Conservation (phyloP, 2,329 filamentous ascomycete genomes). For the Colletotrichum sp. region DNA sequence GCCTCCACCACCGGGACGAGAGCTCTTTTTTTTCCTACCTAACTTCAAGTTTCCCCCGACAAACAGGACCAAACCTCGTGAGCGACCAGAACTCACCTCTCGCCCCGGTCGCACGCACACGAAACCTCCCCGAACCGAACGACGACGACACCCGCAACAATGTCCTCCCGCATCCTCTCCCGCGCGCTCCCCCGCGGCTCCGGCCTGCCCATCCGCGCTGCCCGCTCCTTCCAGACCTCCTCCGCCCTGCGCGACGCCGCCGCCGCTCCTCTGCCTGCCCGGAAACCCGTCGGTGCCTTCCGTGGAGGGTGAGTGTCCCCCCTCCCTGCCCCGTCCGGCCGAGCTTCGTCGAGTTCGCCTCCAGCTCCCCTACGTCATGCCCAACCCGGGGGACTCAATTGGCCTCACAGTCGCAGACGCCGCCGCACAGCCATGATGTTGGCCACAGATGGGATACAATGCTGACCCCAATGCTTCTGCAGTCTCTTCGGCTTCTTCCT, state of each 20-base stretch:
- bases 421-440: not conserved
- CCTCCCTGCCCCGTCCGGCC: not conserved
- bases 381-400: not conserved
- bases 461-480: conserved; percentile 4
- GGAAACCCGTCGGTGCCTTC: conserved; percentile 65
- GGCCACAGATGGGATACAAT: not conserved
- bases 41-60: not conserved
- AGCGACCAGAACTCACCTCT: not conserved
- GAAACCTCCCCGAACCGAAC: not conserved
- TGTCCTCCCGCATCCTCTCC: conserved; percentile 52
- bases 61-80: not conserved
- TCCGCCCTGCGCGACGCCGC: conserved; percentile 46
- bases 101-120: not conserved
- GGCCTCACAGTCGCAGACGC: not conserved
- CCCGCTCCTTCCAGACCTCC: conserved; percentile 56
- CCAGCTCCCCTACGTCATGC: not conserved
- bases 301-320: conserved; percentile 58
- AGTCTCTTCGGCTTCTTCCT: conserved; percentile 93
- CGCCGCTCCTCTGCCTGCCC: conserved; percentile 54
- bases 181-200: conserved; percentile 35
- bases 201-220: conserved; percentile 27
- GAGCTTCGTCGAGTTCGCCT: not conserved
- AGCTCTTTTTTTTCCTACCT: not conserved
- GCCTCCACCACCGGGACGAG: not conserved
- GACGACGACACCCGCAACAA: conserved; percentile 28